Base-by-base conservation (phyloP, 2,329 filamentous ascomycete genomes). In the Magnaporthiopsis incrustans region DNA sequence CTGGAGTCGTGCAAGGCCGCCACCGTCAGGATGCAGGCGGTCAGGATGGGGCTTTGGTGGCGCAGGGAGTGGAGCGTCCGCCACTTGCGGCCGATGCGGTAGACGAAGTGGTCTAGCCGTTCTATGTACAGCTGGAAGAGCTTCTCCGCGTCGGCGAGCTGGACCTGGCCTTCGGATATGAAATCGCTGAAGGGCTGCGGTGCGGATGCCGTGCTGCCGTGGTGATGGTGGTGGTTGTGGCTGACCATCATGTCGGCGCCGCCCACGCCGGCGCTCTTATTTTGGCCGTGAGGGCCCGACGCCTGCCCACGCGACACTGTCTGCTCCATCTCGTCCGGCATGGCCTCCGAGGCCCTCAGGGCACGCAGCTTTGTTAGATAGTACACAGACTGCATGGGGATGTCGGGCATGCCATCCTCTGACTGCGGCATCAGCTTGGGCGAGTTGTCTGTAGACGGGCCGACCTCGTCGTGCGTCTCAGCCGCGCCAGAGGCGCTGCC, bases 1-100 rank as follows among this genome's bases (percentile, higher is more conserved):
- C 78, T 77, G 1, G 82, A 79, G 30, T 85, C 82, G 67, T 87
- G 84, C 2, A 86, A 75, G 0, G 84, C 83, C 3, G 83, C 81
- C 1, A 87, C 83, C 0, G 84, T 83, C 7, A 85, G 76, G 27
- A 85, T 82, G 0, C 82, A 81, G 0, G 80, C 82, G 0, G 83
- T 81, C 14, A 87, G 74, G 1, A 86, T 74, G 0, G 82, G 78
- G 2, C 84, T 87, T 22, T 78, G 79, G 25, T 81, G 79, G 22
- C 85, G 80, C 12, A 87, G 75, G 8, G 79, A 81, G 0, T 79
- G 78, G 1, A 85, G 72, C 7, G 80, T 78, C 59, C 75, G 74
- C 66, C 83, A 82, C 8, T 79, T 78, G 25, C 82, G 75, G 25
- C 81, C 78, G 30, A 82, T 81, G 3, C 77, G 77, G 64, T 82